Evolutionary conservation across 2,329 filamentous ascomycete species (phyloP).

Genomic region (Talaromyces sp.): DNA sequence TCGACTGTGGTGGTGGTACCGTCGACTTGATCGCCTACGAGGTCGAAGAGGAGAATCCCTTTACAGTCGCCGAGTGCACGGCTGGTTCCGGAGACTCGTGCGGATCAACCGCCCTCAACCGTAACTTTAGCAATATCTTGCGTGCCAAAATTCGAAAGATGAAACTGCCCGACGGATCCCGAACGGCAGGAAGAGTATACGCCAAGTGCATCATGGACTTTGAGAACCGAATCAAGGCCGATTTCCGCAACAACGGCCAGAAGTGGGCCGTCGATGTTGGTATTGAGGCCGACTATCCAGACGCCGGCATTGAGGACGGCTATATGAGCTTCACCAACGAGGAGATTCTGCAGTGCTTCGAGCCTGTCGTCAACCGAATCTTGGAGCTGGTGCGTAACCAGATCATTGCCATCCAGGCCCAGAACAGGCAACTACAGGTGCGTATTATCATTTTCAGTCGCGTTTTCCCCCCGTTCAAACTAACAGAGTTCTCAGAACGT

Average conservation of each 20-base stretch:
- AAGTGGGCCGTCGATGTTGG: constrained; percentile 99
- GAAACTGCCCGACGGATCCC: constrained; percentile 95
- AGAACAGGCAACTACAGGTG: constrained; percentile 84
- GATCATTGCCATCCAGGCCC: constrained; percentile 97
- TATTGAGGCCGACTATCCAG: constrained; percentile 96
- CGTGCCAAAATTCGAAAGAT: constrained; percentile 98
- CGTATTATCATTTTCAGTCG: background rate
- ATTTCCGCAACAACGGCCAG: constrained; percentile 98
- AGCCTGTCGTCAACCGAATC: constrained; percentile 96
- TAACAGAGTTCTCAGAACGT: constrained; percentile 61
- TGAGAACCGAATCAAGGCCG: constrained; percentile 98
- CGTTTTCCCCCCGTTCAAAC: background rate
- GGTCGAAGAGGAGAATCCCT: constrained; percentile 95
- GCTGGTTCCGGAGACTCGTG: constrained; percentile 96
- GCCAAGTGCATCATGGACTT: constrained; percentile 99
- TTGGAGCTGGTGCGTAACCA: constrained; percentile 94
- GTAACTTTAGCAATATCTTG: constrained; percentile 97
- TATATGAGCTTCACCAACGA: constrained; percentile 99
- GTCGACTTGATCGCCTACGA: constrained; percentile 99
- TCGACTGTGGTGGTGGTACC: constrained; percentile 96
- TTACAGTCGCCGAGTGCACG: constrained; percentile 95
- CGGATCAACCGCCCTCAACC: constrained; percentile 94
- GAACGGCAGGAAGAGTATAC: constrained; percentile 96
- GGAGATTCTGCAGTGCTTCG: constrained; percentile 97
- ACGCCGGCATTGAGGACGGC: constrained; percentile 95